Evolutionary conservation across 805 yeast species (phyloP).

Genomic region (Kregervanrija delftensis): DNA sequence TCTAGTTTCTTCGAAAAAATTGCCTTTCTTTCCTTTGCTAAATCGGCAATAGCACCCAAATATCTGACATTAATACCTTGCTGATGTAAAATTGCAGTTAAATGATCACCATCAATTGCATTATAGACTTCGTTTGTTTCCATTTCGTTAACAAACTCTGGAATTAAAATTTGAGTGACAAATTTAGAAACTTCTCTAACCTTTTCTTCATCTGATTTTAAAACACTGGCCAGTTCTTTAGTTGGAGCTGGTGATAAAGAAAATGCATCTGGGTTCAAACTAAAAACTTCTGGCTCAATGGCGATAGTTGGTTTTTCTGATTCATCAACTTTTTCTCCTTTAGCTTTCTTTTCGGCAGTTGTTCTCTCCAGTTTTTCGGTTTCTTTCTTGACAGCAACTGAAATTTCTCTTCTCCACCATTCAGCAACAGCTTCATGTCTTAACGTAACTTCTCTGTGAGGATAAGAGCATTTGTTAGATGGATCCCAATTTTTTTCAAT

Average conservation of each 20-base stretch:
- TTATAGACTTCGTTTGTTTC: conserved; percentile 41
- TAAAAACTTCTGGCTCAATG: conserved; percentile 45
- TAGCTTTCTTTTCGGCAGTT: conserved; percentile 8
- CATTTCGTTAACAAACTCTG: conserved; percentile 53
- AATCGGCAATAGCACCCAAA: conserved; percentile 54
- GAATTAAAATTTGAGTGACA: conserved; percentile 52
- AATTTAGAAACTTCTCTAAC: conserved; percentile 67
- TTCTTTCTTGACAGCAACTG: conserved; percentile 42
- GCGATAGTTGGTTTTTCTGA: conserved; percentile 41
- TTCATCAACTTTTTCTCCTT: conserved; percentile 24
- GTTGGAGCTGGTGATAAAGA: conserved; percentile 35
- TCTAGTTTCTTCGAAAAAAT: conserved; percentile 9
- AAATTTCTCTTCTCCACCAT: conserved; percentile 75
- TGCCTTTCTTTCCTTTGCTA: conserved; percentile 18
- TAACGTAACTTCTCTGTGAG: conserved; percentile 71
- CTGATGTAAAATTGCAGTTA: conserved; percentile 62
- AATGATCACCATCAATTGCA: conserved; percentile 79
- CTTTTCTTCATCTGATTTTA: conserved; percentile 48
- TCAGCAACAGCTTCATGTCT: conserved; percentile 86
- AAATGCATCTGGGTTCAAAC: conserved; percentile 78
- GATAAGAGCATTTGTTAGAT: conserved; percentile 50
- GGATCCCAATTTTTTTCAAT: conserved; percentile 48
- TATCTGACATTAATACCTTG: conserved; percentile 87
- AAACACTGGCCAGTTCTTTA: conserved; percentile 28
- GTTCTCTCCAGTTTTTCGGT: conserved; percentile 35